Conservation (phyloP, 164 flowering plant species). For the Vitis amurensis region DNA sequence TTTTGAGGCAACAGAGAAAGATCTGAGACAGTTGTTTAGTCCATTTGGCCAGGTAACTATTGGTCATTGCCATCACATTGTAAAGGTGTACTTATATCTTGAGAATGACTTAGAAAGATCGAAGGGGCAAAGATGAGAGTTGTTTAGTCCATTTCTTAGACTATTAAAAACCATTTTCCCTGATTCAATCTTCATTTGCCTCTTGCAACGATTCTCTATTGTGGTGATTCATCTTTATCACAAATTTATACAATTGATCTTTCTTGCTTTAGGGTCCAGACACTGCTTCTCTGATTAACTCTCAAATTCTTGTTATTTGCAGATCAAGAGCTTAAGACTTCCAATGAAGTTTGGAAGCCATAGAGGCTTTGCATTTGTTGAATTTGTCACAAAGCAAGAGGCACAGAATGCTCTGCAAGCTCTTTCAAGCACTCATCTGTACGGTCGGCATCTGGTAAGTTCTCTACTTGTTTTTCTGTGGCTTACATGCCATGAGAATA, state of each 20-base stretch:
- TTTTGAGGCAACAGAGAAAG: conserved; percentile 94
- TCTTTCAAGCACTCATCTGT: conserved; percentile 85
- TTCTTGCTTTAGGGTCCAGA: no score
- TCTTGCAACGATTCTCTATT: not conserved
- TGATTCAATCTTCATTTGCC: not conserved
- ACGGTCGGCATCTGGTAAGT: conserved; percentile 93
- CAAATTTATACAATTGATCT: not conserved
- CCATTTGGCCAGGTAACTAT: conserved; percentile 88
- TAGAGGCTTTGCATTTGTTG: conserved; percentile 98
- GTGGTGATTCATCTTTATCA: not conserved
- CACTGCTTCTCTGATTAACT: not conserved
- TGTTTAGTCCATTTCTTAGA: no score
- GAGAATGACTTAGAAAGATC: not conserved
- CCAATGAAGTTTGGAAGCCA: conserved; percentile 84
- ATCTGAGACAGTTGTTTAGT: conserved; percentile 83
- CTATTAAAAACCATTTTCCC: not conserved
- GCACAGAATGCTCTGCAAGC: conserved; percentile 83
- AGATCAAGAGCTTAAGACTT: conserved; percentile 83
- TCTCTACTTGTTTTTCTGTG: not conserved
- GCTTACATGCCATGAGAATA: not conserved
- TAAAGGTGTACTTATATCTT: not conserved
- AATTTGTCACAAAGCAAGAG: conserved; percentile 89
- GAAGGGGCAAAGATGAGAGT: no score
- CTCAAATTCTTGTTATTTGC: conserved; percentile 6
- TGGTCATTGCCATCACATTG: not conserved